These are phyloP conservation scores for Carallia brachiata DNA, from an alignment of 345 rosid genomes.

Conservation along the genomic window DNA sequence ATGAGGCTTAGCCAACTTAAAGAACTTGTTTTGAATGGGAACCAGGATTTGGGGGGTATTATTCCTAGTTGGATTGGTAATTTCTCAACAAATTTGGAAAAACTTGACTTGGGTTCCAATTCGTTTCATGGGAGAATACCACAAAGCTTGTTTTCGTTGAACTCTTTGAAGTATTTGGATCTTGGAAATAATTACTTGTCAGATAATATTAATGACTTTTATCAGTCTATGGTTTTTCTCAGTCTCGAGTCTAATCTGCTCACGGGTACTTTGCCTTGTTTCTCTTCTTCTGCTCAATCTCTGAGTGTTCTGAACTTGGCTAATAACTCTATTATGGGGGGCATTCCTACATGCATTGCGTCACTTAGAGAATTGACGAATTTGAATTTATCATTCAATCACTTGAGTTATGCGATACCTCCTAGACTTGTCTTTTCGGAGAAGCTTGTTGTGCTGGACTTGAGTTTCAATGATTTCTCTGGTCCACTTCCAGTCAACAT, in stretches of 20 bases:
- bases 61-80: conserved; percentile 69
- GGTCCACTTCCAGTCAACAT: conserved; percentile 65
- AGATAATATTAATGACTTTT: conserved; percentile 58
- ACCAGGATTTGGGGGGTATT: conserved; percentile 52
- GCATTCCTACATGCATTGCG: conserved; percentile 83
- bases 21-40: conserved; percentile 55
- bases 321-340: conserved; percentile 69
- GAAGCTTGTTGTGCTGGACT: conserved; percentile 73
- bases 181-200: conserved; percentile 58
- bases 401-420: conserved; percentile 58
- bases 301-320: conserved; percentile 57
- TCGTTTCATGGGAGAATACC: conserved; percentile 68
- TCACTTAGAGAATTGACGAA: conserved; percentile 51
- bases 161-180: conserved; percentile 60
- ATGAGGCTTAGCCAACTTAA: conserved; percentile 46
- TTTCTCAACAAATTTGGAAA: conserved; percentile 58
- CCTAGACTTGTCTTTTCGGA: conserved; percentile 66
- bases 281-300: conserved; percentile 51
- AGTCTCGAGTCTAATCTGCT: conserved; percentile 68
- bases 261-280: conserved; percentile 85
- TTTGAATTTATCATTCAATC: conserved; percentile 71
- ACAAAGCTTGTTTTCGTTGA: conserved; percentile 45
- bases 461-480: conserved; percentile 70
- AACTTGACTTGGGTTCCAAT: conserved; percentile 62
- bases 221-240: conserved; percentile 58